Conservation (phyloP, 139 green algal species). For the Volvox africanus region DNA sequence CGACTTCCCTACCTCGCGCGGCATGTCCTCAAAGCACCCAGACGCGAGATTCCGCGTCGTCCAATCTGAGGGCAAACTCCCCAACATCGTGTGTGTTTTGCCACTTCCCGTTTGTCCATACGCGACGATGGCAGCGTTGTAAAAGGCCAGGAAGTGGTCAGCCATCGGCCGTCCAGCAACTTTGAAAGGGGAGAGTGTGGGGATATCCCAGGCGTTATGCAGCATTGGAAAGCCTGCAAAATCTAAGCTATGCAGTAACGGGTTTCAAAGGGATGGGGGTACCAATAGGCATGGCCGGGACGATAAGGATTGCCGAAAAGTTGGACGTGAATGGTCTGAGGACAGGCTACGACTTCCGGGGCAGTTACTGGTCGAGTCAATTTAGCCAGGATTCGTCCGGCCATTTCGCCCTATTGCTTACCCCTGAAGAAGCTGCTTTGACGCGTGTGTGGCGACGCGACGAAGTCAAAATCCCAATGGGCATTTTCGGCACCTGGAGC, state of each 20-base stretch:
- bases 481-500: not conserved
- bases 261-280: too few species aligned
- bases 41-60: not conserved
- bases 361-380: too few species aligned
- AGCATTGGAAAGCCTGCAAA: too few species aligned
- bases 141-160: constrained; percentile 20
- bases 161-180: constrained; percentile 38
- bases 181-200: not conserved
- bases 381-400: too few species aligned
- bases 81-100: constrained; percentile 61
- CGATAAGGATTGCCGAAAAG: too few species aligned
- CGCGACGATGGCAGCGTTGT: constrained; percentile 47
- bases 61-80: not conserved
- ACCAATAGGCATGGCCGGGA: too few species aligned
- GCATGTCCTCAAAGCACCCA: not conserved
- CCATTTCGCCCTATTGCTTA: not conserved
- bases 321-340: too few species aligned
- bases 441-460: constrained; percentile 14
- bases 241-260: too few species aligned
- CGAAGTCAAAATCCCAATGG: constrained; percentile 25
- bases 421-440: constrained; percentile 40
- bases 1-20: not conserved
- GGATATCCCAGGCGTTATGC: too few species aligned
- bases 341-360: too few species aligned
- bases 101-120: constrained; percentile 61